These are phyloP conservation scores for Tolypocladium capitatum DNA, from an alignment of 2,329 filamentous ascomycete genomes.

Conservation along the genomic window DNA sequence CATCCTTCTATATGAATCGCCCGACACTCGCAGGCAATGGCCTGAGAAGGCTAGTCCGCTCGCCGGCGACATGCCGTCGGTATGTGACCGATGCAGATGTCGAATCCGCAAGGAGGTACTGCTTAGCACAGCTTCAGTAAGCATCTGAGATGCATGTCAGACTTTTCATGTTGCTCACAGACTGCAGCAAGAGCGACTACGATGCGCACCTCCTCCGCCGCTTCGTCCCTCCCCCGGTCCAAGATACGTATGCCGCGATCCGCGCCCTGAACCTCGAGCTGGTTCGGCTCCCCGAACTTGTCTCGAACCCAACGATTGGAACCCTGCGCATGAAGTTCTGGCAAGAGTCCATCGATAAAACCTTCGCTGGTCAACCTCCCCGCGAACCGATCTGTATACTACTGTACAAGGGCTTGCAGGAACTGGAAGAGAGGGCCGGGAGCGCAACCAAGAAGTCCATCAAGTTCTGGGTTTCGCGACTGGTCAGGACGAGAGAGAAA, in stretches of 20 bases:
- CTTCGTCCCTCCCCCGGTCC: constrained; percentile 63
- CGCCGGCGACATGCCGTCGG: constrained; percentile 19
- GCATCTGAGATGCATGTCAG: neutral
- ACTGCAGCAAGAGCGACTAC: constrained; percentile 65
- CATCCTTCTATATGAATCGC: constrained; percentile 23
- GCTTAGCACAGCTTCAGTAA: constrained; percentile 38
- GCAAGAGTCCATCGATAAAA: constrained; percentile 69
- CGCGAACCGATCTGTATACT: constrained; percentile 86
- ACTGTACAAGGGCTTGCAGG: constrained; percentile 57
- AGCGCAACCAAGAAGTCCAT: constrained; percentile 34
- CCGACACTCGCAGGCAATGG: constrained; percentile 21
- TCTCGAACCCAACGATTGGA: constrained; percentile 77
- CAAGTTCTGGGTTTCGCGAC: constrained; percentile 61
- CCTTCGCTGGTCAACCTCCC: constrained; percentile 65
- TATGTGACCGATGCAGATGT: constrained; percentile 39
- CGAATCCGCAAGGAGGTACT: constrained; percentile 39
- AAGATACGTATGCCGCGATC: constrained; percentile 78
- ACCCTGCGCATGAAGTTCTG: constrained; percentile 90
- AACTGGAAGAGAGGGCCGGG: constrained; percentile 35
- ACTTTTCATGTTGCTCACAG: constrained; percentile 3
- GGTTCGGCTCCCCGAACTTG: constrained; percentile 76
- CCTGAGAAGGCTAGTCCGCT: constrained; percentile 21
- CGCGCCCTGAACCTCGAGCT: constrained; percentile 89
- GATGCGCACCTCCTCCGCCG: constrained; percentile 76
- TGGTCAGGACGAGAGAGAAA: constrained; percentile 71